Percentiles rank a stretch among this genome's conserved stretches.
Conservation (phyloP, 139 green algal species). For the Coelastrella sp. region DNA sequence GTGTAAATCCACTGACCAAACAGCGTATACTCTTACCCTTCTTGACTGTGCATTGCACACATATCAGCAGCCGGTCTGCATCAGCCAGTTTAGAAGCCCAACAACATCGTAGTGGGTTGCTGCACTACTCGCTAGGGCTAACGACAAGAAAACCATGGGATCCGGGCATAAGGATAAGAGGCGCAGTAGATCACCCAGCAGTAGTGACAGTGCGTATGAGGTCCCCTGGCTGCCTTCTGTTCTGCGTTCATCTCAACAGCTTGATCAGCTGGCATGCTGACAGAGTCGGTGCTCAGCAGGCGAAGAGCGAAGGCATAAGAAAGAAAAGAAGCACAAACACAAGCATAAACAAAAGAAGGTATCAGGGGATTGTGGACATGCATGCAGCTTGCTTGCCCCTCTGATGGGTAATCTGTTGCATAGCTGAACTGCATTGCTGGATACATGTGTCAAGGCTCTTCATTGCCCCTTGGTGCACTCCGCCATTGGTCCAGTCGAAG, state of each 20-base stretch:
- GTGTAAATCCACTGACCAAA: no score
- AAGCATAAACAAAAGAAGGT: slow-evolving; percentile 54
- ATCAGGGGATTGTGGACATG: not conserved
- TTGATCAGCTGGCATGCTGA: not conserved
- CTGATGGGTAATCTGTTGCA: no score
- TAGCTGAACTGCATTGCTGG: no score
- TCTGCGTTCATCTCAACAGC: not conserved
- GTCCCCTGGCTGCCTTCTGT: not conserved
- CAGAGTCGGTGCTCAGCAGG: not conserved
- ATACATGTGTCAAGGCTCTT: no score
- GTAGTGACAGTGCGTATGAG: slow-evolving; percentile 4
- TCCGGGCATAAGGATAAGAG: not conserved
- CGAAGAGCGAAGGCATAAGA: slow-evolving; percentile 23
- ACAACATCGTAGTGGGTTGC: not conserved
- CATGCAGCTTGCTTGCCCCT: not conserved
- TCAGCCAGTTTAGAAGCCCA: not conserved
- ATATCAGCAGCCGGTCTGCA: not conserved
- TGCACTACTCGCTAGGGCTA: not conserved
- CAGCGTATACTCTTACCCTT: no score
- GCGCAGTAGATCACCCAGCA: slow-evolving; percentile 27
- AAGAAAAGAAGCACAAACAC: slow-evolving; percentile 50
- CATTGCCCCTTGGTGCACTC: no score
- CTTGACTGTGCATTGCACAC: no score
- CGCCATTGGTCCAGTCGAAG: no score
- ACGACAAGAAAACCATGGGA: not conserved